Evolutionary conservation across 2,329 filamentous ascomycete genomes (phyloP).

Genomic region (Xylaria hypoxylon): DNA sequence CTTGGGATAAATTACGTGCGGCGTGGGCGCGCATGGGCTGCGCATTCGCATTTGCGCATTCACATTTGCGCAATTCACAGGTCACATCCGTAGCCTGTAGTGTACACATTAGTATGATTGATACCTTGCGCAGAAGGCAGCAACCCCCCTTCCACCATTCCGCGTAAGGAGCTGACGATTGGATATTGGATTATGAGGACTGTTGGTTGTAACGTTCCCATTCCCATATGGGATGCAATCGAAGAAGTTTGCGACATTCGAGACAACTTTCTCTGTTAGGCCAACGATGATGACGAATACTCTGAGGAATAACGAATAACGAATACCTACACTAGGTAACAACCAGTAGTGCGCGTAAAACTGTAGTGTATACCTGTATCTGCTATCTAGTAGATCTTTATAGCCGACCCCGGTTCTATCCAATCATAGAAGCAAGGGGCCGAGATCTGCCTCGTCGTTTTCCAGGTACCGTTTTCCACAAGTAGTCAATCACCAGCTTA

Average conservation of each 20-base stretch:
- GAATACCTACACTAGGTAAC: no score
- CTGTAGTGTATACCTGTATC: no score
- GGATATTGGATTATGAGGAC: neutral
- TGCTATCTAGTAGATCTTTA: slow-evolving; percentile 2
- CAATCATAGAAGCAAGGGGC: slow-evolving; percentile 16
- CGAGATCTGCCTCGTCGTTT: slow-evolving; percentile 6
- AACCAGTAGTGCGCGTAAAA: no score
- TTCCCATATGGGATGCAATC: neutral
- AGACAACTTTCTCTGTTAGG: neutral
- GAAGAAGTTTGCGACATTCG: neutral
- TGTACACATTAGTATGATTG: neutral
- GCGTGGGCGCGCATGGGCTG: slow-evolving; percentile 27
- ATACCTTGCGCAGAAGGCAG: slow-evolving; percentile 33
- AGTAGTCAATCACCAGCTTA: slow-evolving; percentile 4
- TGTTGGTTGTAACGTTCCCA: neutral
- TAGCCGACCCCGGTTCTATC: slow-evolving; percentile 3
- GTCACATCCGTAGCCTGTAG: neutral
- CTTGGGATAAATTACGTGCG: neutral
- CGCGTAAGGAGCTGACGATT: slow-evolving; percentile 22
- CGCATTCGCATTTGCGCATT: slow-evolving; percentile 14
- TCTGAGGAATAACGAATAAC: no score
- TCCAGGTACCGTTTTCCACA: neutral
- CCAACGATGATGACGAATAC: neutral
- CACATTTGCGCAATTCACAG: slow-evolving; percentile 28
- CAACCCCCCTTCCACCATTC: slow-evolving; percentile 12